Base-by-base conservation (phyloP, 805 yeast genomes). In the Candida berthetii region DNA sequence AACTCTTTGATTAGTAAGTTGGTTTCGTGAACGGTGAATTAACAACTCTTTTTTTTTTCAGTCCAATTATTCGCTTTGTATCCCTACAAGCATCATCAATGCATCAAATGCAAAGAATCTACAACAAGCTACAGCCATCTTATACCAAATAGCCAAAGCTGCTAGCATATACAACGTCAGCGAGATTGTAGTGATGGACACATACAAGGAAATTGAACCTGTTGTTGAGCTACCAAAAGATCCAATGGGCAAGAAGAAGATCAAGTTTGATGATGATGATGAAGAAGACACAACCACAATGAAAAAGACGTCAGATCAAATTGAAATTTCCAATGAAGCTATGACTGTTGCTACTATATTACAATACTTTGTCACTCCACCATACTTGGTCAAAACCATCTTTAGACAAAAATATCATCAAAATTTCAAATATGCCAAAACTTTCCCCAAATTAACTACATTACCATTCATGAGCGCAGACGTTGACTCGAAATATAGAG, bases 331-430 rank as follows among this genome's bases (percentile, higher is more conserved):
- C 60, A 38, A 66, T 43, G 66, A 68, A 31, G 64, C 81, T 0
- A 60, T 80, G 55, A 54, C 80, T 7, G 70, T 87, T 41, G 89
- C 91, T 1, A 68, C 81, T 1, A 66, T 89, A 32, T 64, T 89
- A 42, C 95, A 87, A 56, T 88, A 67, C 56, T 86, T 86, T 54
- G 78, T 88, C 14, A 88, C 96, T 0, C 96, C 96, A 1, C 84
- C 87, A 38, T 86, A 89, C 55, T 67, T 89, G 35, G 74, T 80
- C 16, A 80, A 81, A 45, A 62, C 80, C 2, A 70, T 82, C 4
- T 86, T 88, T 65, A 69, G 72, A 46, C 64, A 69, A 19, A 63
- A 68, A 49, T 54, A 66, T 45, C 44, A 60, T 20, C 59, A 64
- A 31, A 72, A 77, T 54, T 76, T 85, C 57, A 70, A 70, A 41